Percentiles rank a stretch among this genome's conserved stretches.
These are phyloP conservation scores for Zasmidium citrigriseum DNA, from an alignment of 2,329 filamentous ascomycete species.

Conservation along the genomic window DNA sequence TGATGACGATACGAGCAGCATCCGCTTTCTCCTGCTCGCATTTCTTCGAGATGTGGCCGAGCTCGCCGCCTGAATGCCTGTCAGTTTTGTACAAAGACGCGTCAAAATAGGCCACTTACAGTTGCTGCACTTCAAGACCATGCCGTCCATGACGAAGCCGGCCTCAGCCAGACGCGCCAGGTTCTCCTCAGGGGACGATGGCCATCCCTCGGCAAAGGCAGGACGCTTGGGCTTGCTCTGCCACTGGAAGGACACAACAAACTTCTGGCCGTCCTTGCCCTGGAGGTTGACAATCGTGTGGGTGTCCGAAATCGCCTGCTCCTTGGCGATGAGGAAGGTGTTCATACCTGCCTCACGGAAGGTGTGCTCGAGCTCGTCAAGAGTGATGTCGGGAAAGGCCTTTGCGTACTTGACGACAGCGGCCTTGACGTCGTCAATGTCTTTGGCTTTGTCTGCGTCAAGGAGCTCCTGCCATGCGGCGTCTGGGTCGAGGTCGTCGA, in stretches of 20 bases:
- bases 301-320: conserved; percentile 54
- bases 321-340: conserved; percentile 65
- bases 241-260: conserved; percentile 52
- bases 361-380: conserved; percentile 60
- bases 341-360: conserved; percentile 58
- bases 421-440: conserved; percentile 65
- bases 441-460: conserved; percentile 54
- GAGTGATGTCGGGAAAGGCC: conserved; percentile 58
- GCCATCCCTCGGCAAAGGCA: conserved; percentile 52
- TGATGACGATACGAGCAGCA: conserved; percentile 45
- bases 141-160: conserved; percentile 52
- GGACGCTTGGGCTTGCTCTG: conserved; percentile 49
- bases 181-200: conserved; percentile 51
- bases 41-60: conserved; percentile 45
- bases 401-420: conserved; percentile 59
- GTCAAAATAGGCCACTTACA: conserved; percentile 34
- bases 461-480: conserved; percentile 60
- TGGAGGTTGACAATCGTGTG: conserved; percentile 73
- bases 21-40: conserved; percentile 51
- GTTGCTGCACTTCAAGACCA: conserved; percentile 53
- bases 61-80: conserved; percentile 28
- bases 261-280: conserved; percentile 58
- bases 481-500: conserved; percentile 45
- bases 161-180: conserved; percentile 53
- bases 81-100: not conserved